A percentile compares a stretch with the other conserved stretches of the same genome.
Evolutionary conservation across 805 yeast species (phyloP).

Genomic region (Wickerhamomyces bovis): DNA sequence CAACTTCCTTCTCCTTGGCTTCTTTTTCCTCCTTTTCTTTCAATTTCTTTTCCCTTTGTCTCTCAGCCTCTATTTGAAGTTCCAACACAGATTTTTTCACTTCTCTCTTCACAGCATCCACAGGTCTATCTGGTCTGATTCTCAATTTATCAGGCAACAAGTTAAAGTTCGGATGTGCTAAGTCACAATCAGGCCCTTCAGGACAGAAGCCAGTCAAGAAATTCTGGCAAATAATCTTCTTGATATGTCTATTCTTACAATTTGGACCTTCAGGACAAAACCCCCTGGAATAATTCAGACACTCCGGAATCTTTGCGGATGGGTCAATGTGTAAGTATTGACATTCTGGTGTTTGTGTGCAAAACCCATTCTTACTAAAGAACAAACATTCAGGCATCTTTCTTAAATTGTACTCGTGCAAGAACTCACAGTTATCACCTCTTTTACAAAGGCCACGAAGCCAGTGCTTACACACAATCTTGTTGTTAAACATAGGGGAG

Average conservation of each 20-base stretch:
- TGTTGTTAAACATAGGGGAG: constrained; percentile 55
- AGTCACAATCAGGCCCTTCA: constrained; percentile 63
- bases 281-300: constrained; percentile 77
- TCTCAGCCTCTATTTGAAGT: constrained; percentile 23
- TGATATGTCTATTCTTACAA: constrained; percentile 75
- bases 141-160: constrained; percentile 35
- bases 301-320: constrained; percentile 78
- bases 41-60: constrained; percentile 13
- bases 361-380: constrained; percentile 71
- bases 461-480: constrained; percentile 98
- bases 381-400: constrained; percentile 97
- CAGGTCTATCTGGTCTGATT: constrained; percentile 28
- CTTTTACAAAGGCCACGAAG: constrained; percentile 93
- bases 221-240: constrained; percentile 69
- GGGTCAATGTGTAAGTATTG: constrained; percentile 90
- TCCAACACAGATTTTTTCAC: constrained; percentile 19
- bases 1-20: neutral
- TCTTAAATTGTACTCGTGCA: constrained; percentile 89
- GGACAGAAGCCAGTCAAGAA: constrained; percentile 93
- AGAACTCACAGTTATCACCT: constrained; percentile 91
- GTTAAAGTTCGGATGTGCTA: constrained; percentile 78
- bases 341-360: constrained; percentile 93
- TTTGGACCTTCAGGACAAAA: constrained; percentile 90
- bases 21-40: constrained; percentile 14
- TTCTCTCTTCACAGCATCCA: constrained; percentile 9